A percentile compares a stretch with the other conserved stretches of the same genome.
Evolutionary conservation across 257 asterid genomes (phyloP).

Genomic region (Salvia hispanica): DNA sequence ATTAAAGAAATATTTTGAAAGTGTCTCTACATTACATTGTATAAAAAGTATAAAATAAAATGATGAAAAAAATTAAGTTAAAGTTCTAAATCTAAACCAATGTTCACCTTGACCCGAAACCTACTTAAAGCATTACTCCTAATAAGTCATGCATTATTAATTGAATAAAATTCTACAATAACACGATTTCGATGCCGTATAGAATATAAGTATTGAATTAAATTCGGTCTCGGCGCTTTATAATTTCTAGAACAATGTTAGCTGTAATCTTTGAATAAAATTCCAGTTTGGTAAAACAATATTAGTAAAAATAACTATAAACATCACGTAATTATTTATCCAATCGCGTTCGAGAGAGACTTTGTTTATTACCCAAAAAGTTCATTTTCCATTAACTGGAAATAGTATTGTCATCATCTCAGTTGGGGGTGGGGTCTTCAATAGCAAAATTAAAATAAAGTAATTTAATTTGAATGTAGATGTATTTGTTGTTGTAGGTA

Average conservation of each 20-base stretch:
- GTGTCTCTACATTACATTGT: background rate
- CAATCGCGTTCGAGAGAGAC: background rate
- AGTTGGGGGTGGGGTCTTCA: background rate
- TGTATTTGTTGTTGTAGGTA: slow-evolving; percentile 10
- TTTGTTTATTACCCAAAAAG: slow-evolving; percentile 4
- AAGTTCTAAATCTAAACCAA: too few species aligned
- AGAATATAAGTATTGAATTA: background rate
- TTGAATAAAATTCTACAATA: background rate
- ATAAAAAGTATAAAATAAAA: too few species aligned
- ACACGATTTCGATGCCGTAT: slow-evolving; percentile 5
- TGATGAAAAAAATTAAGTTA: too few species aligned
- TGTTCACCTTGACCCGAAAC: background rate
- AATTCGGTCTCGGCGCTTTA: background rate
- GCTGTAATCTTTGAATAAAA: background rate
- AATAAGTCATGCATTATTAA: background rate
- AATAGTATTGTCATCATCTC: background rate
- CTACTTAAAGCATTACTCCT: slow-evolving; percentile 1
- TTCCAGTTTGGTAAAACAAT: background rate
- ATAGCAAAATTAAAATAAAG: background rate
- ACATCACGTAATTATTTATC: too few species aligned
- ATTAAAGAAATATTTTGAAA: too few species aligned
- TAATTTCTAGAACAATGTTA: background rate
- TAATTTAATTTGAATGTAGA: background rate
- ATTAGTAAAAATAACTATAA: background rate
- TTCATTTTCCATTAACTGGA: background rate